Conservation (phyloP, 1,284 basidiomycete genomes). For the Ganoderma meredithae region DNA sequence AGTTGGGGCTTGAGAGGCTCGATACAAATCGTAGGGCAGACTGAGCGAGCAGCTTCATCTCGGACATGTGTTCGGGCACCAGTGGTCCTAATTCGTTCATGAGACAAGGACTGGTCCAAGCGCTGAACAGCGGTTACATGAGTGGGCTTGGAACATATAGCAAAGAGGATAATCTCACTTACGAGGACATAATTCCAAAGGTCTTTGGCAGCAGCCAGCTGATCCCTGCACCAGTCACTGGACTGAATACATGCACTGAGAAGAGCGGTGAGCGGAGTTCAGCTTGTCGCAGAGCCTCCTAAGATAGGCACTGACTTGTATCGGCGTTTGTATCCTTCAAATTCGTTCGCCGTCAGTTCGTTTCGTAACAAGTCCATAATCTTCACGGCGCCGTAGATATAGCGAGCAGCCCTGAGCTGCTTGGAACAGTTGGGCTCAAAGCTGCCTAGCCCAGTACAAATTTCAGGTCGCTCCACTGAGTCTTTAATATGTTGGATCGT, state of each 20-base stretch:
- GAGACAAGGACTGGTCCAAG: background rate
- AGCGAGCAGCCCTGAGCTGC: constrained; percentile 7
- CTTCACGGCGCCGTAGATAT: constrained; percentile 22
- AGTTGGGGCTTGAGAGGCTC: too few relatives aligned
- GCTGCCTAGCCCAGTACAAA: background rate
- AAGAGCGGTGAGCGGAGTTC: background rate
- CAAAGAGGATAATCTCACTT: background rate
- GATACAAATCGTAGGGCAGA: too few relatives aligned
- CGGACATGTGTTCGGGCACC: too few relatives aligned
- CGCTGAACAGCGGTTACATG: background rate
- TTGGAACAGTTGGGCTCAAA: background rate
- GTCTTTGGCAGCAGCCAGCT: background rate
- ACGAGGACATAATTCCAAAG: constrained; percentile 3
- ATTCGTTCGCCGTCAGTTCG: constrained; percentile 6
- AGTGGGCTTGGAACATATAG: background rate
- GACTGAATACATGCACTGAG: background rate
- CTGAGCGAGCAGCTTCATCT: too few relatives aligned
- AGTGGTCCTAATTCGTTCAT: background rate
- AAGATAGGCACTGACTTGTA: background rate
- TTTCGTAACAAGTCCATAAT: constrained; percentile 21
- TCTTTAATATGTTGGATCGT: constrained; percentile 25
- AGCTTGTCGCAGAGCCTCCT: background rate
- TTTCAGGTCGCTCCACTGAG: constrained; percentile 12
- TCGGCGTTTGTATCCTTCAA: constrained; percentile 6
- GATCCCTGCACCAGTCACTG: background rate